Percentiles rank a stretch among this genome's conserved stretches.
These are phyloP conservation scores for Camillea tinctor DNA, from an alignment of 2,329 filamentous ascomycete genomes.

Conservation along the genomic window DNA sequence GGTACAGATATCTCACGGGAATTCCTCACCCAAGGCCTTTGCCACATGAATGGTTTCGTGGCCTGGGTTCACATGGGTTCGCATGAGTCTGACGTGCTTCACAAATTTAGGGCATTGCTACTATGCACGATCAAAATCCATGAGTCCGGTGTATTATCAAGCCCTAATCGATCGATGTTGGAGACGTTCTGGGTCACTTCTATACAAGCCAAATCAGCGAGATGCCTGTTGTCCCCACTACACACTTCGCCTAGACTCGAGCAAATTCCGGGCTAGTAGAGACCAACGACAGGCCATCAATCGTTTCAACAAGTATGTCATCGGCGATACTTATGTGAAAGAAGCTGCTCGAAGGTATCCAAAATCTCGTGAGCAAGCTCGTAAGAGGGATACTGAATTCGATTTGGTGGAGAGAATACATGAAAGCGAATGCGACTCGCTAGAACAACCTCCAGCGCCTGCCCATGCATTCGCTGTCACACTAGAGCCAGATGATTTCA, in stretches of 20 bases:
- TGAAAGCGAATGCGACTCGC: conserved; percentile 58
- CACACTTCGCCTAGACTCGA: conserved; percentile 70
- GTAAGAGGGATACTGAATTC: conserved; percentile 65
- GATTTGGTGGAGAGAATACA: conserved; percentile 66
- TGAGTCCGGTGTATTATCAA: conserved; percentile 70
- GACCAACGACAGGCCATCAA: conserved; percentile 76
- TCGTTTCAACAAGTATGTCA: conserved; percentile 69
- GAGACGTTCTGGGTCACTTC: conserved; percentile 68
- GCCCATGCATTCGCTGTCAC: conserved; percentile 68
- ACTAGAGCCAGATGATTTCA: conserved; percentile 68
- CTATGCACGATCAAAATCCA: conserved; percentile 60
- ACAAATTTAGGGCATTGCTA: conserved; percentile 64
- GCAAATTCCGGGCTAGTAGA: conserved; percentile 62
- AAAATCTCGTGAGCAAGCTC: conserved; percentile 63
- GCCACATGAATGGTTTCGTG: conserved; percentile 16
- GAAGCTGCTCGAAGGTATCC: conserved; percentile 64
- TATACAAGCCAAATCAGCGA: conserved; percentile 77
- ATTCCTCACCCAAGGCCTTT: conserved; percentile 6
- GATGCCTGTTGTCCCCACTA: conserved; percentile 91
- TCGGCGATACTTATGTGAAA: conserved; percentile 66
- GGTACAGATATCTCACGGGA: conserved; percentile 14
- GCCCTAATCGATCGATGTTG: conserved; percentile 71
- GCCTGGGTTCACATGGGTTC: conserved; percentile 26
- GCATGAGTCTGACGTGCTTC: conserved; percentile 28
- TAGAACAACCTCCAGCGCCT: conserved; percentile 61